phyloP scores from a whole-genome alignment of 805 yeast species.

The Candida schatavii region DNA sequence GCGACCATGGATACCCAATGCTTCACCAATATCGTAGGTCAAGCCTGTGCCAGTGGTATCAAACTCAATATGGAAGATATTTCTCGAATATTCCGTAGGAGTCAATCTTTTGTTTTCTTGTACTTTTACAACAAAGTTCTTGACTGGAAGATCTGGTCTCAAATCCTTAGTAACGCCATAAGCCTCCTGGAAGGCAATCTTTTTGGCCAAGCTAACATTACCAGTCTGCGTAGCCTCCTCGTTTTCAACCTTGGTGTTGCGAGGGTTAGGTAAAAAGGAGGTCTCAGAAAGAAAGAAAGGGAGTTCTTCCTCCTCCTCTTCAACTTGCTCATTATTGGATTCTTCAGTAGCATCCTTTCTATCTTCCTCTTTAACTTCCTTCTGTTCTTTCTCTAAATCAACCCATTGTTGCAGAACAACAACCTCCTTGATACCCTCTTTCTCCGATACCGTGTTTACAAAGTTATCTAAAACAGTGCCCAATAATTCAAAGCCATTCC shows the following conservation, averaged over 20 bases:
- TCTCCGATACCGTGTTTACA: constrained; percentile 55
- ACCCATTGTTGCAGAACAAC: constrained; percentile 31
- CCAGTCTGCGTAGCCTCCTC: constrained; percentile 39
- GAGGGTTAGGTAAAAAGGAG: constrained; percentile 63
- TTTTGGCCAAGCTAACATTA: constrained; percentile 56
- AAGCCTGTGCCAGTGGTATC: constrained; percentile 89
- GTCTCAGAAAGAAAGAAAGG: constrained; percentile 61
- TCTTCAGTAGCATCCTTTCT: constrained; percentile 21
- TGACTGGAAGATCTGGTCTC: constrained; percentile 87
- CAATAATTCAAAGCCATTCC: constrained; percentile 76
- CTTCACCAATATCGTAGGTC: constrained; percentile 93
- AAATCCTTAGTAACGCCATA: constrained; percentile 53
- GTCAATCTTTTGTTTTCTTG: constrained; percentile 91
- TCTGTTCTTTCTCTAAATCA: constrained; percentile 34
- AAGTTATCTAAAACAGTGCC: constrained; percentile 68
- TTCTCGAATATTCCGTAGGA: constrained; percentile 84
- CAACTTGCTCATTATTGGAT: constrained; percentile 26
- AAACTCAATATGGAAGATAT: constrained; percentile 94
- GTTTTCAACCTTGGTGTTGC: constrained; percentile 31
- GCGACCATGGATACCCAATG: constrained; percentile 91
- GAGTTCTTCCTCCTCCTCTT: constrained; percentile 21
- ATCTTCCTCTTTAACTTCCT: constrained; percentile 21
- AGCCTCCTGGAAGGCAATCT: constrained; percentile 79
- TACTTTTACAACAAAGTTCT: constrained; percentile 83
- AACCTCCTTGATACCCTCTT: constrained; percentile 37